These are phyloP conservation scores for Penicillium olsonii DNA, from an alignment of 2,329 filamentous ascomycete species.

Conservation along the genomic window DNA sequence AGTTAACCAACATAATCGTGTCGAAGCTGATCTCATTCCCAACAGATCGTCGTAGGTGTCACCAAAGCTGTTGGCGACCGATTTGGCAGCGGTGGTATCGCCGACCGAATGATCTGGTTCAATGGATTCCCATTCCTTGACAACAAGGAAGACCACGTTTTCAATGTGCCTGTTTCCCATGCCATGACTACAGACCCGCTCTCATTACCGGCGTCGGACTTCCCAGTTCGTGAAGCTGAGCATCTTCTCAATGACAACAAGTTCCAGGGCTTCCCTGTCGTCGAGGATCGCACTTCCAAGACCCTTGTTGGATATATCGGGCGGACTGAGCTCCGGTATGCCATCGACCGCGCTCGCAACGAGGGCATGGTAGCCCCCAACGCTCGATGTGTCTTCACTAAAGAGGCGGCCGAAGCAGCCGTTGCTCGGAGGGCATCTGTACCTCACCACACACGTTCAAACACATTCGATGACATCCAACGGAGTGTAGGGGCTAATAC, in stretches of 20 bases:
- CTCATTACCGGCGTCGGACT: constrained; percentile 71
- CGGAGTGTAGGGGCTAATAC: constrained; percentile 57
- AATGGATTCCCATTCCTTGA: constrained; percentile 96
- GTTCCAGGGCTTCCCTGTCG: constrained; percentile 91
- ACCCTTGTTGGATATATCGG: constrained; percentile 89
- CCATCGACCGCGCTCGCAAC: constrained; percentile 75
- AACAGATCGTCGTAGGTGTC: constrained; percentile 84
- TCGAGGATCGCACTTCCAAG: constrained; percentile 71
- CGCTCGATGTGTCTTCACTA: constrained; percentile 72
- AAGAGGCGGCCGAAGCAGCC: constrained; percentile 49
- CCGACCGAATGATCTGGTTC: constrained; percentile 98
- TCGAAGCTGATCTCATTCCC: constrained; percentile 1
- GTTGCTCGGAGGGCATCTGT: constrained; percentile 33
- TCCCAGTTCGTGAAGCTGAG: constrained; percentile 76
- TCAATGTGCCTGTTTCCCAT: constrained; percentile 87
- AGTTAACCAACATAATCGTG: not conserved
- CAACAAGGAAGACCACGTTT: constrained; percentile 96
- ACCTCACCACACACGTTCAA: constrained; percentile 32
- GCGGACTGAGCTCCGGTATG: constrained; percentile 86
- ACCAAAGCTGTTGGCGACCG: constrained; percentile 90
- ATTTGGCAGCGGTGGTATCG: constrained; percentile 94
- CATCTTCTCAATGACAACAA: constrained; percentile 72
- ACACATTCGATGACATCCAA: constrained; percentile 63
- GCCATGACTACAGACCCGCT: constrained; percentile 81
- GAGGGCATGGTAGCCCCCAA: constrained; percentile 66